phyloP scores from a whole-genome alignment of 345 rosid species.

The Syzygium oleosum region DNA sequence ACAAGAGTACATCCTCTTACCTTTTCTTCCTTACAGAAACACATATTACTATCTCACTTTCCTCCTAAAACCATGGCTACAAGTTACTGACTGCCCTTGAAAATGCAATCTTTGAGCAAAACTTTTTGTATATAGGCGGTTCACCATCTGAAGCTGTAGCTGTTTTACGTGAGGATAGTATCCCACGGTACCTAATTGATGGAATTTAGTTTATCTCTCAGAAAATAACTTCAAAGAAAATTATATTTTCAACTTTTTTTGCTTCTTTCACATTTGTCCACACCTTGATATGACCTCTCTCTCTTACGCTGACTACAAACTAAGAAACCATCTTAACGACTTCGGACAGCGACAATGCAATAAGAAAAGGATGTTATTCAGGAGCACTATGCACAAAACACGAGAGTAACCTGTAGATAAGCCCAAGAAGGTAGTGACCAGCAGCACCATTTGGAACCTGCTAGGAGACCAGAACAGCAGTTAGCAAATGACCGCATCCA shows the following conservation, averaged over 20 bases:
- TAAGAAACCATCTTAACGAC: background rate
- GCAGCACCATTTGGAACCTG: constrained; percentile 98
- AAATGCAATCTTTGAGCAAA: background rate
- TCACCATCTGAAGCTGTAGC: background rate
- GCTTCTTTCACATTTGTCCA: background rate
- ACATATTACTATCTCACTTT: background rate
- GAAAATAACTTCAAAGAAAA: background rate
- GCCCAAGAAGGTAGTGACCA: constrained; percentile 96
- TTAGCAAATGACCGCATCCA: background rate
- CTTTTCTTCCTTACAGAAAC: background rate
- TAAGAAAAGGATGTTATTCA: background rate
- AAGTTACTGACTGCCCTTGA: background rate
- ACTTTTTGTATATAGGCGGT: background rate
- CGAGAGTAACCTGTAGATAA: constrained; percentile 63
- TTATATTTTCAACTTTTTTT: background rate
- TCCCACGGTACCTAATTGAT: background rate
- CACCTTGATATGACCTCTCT: background rate
- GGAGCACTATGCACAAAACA: background rate
- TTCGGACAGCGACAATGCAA: background rate
- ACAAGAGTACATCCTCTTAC: background rate
- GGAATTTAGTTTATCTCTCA: background rate
- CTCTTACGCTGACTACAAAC: background rate
- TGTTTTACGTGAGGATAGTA: background rate
- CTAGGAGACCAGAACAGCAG: constrained; percentile 2
- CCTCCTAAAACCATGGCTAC: background rate